Base-by-base conservation (phyloP, 2,329 filamentous ascomycete species). In the Fusarium anthophilum region DNA sequence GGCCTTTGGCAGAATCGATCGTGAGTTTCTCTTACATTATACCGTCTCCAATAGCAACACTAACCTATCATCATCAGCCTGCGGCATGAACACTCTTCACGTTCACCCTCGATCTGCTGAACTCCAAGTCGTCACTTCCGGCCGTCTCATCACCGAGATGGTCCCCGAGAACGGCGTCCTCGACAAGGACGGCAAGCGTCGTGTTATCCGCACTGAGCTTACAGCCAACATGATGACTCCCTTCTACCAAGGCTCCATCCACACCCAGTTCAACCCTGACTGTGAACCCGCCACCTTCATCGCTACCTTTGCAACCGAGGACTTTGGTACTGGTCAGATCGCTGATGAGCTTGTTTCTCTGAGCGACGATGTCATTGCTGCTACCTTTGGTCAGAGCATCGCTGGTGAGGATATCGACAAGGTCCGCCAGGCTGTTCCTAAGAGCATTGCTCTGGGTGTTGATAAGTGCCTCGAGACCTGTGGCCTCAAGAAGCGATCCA, bases 11-110 rank as follows among this genome's bases (percentile, higher is more conserved):
- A 86, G 86, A 75, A 80, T 90, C 43, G 82, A 83, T 39, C 81
- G 81, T 82, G 74, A 73, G 80, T 67, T 35, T 9, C 30, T 8
- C 32, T 24, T 35, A 35, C 2, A 35, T 17, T 39, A 8, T 10
- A 48, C 13, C 26, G 6, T 22, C 10, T 53, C 8, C 2, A 22
- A 53, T 14, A 58, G 18, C 17, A 48, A 24, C 22, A 43, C 75
- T 77, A 74, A 79, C 68, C 78, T 5, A 13, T 17, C 20, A 20
- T 37, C n/a, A 20, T 37, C n/a, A 80, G 81, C 84, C 41, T 90
- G 88, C 76, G 88, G 86, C 66, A 87, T 90, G 80, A 89, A 88
- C 83, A 89, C 86, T 13, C 86, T 87, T 24, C 88, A 90, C 81
- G 83, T 87, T 8, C 88, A 89, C 79, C 87, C 86, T 55, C 87